Percentiles rank a stretch among this genome's conserved stretches.
Conservation (phyloP, 495 filamentous ascomycete species). For the Podospora pseudoanserina region DNA sequence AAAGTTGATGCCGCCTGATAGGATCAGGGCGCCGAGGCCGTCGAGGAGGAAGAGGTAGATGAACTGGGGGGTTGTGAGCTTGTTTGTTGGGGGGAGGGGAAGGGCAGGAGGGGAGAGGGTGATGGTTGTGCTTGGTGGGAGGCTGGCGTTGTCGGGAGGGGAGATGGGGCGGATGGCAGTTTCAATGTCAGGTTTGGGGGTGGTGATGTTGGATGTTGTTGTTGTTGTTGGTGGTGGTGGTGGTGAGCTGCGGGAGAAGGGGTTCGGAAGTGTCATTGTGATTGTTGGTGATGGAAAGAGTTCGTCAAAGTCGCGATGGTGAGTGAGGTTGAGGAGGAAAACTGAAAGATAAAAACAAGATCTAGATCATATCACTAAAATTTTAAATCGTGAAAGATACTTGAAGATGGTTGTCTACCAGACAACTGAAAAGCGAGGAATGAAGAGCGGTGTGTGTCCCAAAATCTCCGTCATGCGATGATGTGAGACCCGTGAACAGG, state of each 20-base stretch:
- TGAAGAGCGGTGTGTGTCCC: background rate
- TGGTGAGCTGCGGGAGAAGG: background rate
- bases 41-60: conserved; percentile 41
- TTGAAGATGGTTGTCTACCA: no score
- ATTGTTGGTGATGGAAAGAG: background rate
- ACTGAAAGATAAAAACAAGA: background rate
- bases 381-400: background rate
- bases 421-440: background rate
- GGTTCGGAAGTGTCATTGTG: background rate
- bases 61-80: conserved; percentile 36
- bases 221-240: background rate
- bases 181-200: background rate
- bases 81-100: conserved; percentile 27
- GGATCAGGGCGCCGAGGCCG: conserved; percentile 36
- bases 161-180: background rate
- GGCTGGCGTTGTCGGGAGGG: conserved; percentile 15
- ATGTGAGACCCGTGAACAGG: background rate
- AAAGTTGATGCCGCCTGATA: conserved; percentile 45
- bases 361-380: background rate
- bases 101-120: conserved; percentile 27
- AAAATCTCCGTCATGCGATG: background rate
- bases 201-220: conserved; percentile 22
- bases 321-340: background rate
- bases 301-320: background rate
- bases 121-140: conserved; percentile 31